Percentiles rank a stretch among this genome's conserved stretches.
phyloP scores from a whole-genome alignment of 495 filamentous ascomycete genomes.

The Clohesyomyces aquaticus region DNA sequence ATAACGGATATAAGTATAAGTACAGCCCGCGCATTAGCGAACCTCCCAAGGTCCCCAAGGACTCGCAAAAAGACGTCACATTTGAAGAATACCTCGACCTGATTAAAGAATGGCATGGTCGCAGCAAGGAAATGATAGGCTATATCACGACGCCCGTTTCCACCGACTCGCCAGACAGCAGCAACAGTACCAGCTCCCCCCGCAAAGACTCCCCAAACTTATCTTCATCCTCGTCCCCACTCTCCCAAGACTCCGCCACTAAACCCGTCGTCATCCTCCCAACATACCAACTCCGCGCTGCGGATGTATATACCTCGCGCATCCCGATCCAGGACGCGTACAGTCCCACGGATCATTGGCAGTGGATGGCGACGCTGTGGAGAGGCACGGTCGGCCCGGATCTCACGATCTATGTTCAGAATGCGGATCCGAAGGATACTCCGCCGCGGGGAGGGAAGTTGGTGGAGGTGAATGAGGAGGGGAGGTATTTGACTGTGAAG shows the following conservation, averaged over 20 bases:
- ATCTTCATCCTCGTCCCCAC: no score
- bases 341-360: conserved; percentile 88
- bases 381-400: conserved; percentile 84
- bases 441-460: conserved; percentile 53
- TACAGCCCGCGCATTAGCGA: conserved; percentile 59
- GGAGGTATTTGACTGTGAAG: conserved; percentile 62
- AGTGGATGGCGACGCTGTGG: conserved; percentile 97
- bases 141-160: conserved; percentile 58
- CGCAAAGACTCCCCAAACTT: neutral
- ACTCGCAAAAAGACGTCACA: conserved; percentile 44
- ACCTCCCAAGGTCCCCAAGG: conserved; percentile 52
- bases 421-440: conserved; percentile 35
- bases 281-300: conserved; percentile 74
- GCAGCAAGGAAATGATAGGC: conserved; percentile 65
- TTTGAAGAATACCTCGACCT: conserved; percentile 65
- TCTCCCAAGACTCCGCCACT: neutral
- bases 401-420: conserved; percentile 73
- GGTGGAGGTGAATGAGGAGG: conserved; percentile 60
- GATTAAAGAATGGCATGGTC: conserved; percentile 73
- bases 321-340: conserved; percentile 79
- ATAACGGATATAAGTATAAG: no score
- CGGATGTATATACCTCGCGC: conserved; percentile 70
- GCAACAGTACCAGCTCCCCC: conserved; percentile 1
- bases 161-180: conserved; percentile 4
- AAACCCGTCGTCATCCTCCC: conserved; percentile 74